phyloP scores from a whole-genome alignment of 2,329 filamentous ascomycete species.

The Ampelomyces quisqualis region DNA sequence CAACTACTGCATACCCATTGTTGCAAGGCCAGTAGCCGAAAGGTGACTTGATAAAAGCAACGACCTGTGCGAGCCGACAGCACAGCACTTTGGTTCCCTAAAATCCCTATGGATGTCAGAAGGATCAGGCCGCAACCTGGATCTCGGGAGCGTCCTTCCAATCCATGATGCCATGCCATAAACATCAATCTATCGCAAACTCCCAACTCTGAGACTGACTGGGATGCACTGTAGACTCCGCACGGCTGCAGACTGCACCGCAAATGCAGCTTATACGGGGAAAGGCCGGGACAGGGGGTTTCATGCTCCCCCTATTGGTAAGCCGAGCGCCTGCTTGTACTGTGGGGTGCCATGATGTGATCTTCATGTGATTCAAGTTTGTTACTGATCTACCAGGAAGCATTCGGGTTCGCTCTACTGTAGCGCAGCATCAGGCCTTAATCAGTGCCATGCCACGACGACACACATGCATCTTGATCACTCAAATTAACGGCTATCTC shows the following conservation, averaged over 20 bases:
- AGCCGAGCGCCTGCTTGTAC: slow-evolving; percentile 9
- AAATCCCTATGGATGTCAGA: slow-evolving; percentile 9
- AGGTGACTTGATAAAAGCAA: neutral
- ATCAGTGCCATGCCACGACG: neutral
- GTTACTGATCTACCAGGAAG: slow-evolving; percentile 1
- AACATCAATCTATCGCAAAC: slow-evolving; percentile 22
- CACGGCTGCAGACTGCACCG: too few relatives aligned
- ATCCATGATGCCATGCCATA: slow-evolving; percentile 5
- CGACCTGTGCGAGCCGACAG: neutral
- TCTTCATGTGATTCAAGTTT: slow-evolving; percentile 6
- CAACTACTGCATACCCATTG: slow-evolving; percentile 13
- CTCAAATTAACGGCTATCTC: neutral
- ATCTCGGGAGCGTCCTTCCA: slow-evolving; percentile 11
- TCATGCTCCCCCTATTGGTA: slow-evolving; percentile 12
- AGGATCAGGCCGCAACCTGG: slow-evolving; percentile 14
- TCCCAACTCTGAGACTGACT: too few relatives aligned
- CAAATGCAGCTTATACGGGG: slow-evolving; percentile 11
- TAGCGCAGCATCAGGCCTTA: neutral
- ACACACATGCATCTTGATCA: neutral
- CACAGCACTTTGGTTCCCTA: neutral
- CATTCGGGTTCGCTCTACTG: neutral
- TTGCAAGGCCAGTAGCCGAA: slow-evolving; percentile 1
- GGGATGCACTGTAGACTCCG: too few relatives aligned
- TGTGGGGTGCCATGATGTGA: slow-evolving; percentile 5
- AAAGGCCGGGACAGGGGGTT: slow-evolving; percentile 11